These are phyloP conservation scores for Bisporella sp. DNA, from an alignment of 2,329 filamentous ascomycete genomes.

Conservation along the genomic window DNA sequence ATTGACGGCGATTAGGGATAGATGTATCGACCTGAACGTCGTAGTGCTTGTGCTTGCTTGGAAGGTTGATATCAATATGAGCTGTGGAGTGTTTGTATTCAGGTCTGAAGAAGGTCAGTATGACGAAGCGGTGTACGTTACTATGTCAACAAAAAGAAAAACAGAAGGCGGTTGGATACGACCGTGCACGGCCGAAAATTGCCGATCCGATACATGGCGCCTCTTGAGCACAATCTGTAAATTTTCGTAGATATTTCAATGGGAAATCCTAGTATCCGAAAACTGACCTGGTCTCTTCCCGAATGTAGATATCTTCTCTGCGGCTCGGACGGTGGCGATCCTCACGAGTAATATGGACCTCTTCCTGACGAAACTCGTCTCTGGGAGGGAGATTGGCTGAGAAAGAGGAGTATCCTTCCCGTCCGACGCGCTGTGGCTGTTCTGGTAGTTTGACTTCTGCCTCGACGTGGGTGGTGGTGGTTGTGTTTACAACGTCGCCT, in stretches of 20 bases:
- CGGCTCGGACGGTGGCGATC: conserved; percentile 67
- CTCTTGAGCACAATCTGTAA: too few relatives aligned
- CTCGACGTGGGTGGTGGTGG: conserved; percentile 71
- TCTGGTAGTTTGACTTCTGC: conserved; percentile 68
- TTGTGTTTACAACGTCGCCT: conserved; percentile 57
- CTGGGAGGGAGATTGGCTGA: conserved; percentile 57
- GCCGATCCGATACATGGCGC: too few relatives aligned
- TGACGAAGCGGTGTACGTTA: conserved; percentile 30
- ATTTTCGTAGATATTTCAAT: too few relatives aligned
- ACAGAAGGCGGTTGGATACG: neutral
- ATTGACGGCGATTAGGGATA: conserved; percentile 26
- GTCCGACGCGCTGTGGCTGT: conserved; percentile 77
- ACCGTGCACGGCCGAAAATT: too few relatives aligned
- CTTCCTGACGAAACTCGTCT: conserved; percentile 59
- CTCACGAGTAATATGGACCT: conserved; percentile 74
- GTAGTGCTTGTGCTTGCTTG: conserved; percentile 11
- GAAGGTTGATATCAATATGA: conserved; percentile 43
- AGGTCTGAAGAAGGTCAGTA: conserved; percentile 23
- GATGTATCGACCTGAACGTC: conserved; percentile 35
- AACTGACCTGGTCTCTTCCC: conserved; percentile 49
- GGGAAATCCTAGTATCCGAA: neutral
- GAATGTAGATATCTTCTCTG: conserved; percentile 45
- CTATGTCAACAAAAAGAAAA: conserved; percentile 32
- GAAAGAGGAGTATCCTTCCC: conserved; percentile 87
- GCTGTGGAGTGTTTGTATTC: conserved; percentile 35